A percentile compares a stretch with the other conserved stretches of the same genome.
These are phyloP conservation scores for Paramecium octaurelia DNA, from an alignment of 73 alveolate genomes.

Conservation along the genomic window DNA sequence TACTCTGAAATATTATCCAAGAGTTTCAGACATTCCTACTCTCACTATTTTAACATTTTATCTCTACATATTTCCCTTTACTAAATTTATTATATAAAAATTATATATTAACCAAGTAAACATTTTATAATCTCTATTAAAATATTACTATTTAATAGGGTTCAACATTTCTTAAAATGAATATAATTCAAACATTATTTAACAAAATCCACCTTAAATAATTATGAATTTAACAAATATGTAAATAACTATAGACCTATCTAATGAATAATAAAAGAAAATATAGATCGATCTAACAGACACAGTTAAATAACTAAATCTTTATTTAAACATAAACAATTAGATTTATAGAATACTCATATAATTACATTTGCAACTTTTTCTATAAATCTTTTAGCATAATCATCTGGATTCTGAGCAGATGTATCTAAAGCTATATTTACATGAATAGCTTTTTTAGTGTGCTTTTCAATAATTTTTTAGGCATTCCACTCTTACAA, in stretches of 20 bases:
- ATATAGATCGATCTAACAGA: no score
- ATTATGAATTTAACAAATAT: no score
- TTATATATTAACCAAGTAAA: not conserved
- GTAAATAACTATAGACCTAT: no score
- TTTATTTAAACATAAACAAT: not conserved
- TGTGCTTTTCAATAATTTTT: not conserved
- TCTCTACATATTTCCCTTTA: not conserved
- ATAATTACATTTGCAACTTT: not conserved
- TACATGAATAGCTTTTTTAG: not conserved
- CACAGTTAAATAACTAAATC: no score
- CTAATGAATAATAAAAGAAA: no score
- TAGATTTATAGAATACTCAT: not conserved
- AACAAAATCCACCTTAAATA: no score
- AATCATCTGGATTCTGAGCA: constrained; percentile 12
- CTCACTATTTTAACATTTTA: not conserved
- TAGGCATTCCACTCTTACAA: not conserved
- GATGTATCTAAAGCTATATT: not conserved
- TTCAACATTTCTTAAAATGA: no score
- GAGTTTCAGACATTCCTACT: not conserved
- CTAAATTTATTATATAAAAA: not conserved
- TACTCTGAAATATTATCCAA: not conserved
- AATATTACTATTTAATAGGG: no score
- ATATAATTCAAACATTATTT: no score
- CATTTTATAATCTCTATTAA: not conserved
- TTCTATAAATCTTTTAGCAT: constrained; percentile 36